Evolutionary conservation across 257 asterid species (phyloP), one percentile per base, ranked within the genome.

Genomic region (Handroanthus guayacan): DNA sequence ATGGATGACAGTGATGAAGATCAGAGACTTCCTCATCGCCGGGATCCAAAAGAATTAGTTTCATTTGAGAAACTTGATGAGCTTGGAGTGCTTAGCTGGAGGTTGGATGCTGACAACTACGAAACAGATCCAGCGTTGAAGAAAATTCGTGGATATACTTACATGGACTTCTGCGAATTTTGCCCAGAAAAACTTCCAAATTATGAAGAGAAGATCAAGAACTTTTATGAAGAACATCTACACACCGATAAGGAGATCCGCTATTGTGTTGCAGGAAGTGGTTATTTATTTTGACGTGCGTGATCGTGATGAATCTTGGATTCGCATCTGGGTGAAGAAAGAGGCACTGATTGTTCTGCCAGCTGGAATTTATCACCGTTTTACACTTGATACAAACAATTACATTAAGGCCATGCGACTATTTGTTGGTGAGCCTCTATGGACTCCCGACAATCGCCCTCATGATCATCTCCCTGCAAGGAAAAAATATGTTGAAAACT

Each of bases 241-340:
- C 97, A 89, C 87, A 91, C 95, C 1, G 97, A 91, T 60, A 96
- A 91, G 85, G 96, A 91, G 82, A 91, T 91, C 78, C 95, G 95
- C 57, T 91, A 91, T 61, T 89, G 95, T 77, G 88, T 91, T 73
- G 95, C 93, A 10, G 95, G 97, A 64, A 87, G 93, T 63, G 97
- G 96, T 91, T 80, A 20, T 85, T 72, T 91, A 91, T 66, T 91
- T 91, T 79, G 97, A 91, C 83, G 93, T 87, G 10, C 88, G 97
- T 37, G 90, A 89, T 80, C 62, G 11, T 1, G 57, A 87, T 20
- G 97, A 91, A 12, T 81, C 80, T 39, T 91, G 97, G 97, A 91
- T 91, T 63, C 91, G 97, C 5, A 41, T 91, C 51, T 87, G 90
- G 93, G 89, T 91, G 39, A 87, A 89, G 86, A 89, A 89, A 72